Evolutionary conservation across 2,329 filamentous ascomycete genomes (phyloP).

Genomic region (Alternaria alternata): DNA sequence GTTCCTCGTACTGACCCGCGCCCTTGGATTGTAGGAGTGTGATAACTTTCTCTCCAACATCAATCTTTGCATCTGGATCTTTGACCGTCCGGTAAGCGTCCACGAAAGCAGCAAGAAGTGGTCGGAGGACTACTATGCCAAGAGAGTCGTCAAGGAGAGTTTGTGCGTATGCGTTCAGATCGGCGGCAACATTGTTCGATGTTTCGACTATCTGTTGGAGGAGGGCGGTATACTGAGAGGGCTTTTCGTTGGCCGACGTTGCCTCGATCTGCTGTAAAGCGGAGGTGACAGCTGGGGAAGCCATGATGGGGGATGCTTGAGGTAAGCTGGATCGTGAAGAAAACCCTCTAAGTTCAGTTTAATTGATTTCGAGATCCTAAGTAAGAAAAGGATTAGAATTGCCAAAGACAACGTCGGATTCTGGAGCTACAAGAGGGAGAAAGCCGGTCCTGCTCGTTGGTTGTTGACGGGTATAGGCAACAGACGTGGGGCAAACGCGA

Average conservation of each 20-base stretch:
- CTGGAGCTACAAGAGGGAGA: not conserved
- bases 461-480: conserved; percentile 15
- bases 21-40: conserved; percentile 70
- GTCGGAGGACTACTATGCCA: conserved; percentile 78
- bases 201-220: conserved; percentile 63
- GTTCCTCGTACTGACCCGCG: conserved; percentile 79
- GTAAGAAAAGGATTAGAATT: not conserved
- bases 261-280: conserved; percentile 60
- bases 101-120: conserved; percentile 73
- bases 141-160: conserved; percentile 73
- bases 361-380: not conserved
- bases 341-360: not conserved
- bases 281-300: conserved; percentile 58
- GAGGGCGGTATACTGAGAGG: conserved; percentile 65
- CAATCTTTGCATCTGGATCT: conserved; percentile 73
- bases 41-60: conserved; percentile 78
- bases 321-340: not conserved
- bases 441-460: not conserved
- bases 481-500: conserved; percentile 18
- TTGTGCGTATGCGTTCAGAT: conserved; percentile 73
- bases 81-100: conserved; percentile 67
- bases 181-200: conserved; percentile 60
- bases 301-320: conserved; percentile 50
- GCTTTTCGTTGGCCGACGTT: conserved; percentile 59
- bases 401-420: not conserved